Evolutionary conservation across 768 basidiomycete genomes (phyloP).

Genomic region (Lactarius quietus): DNA sequence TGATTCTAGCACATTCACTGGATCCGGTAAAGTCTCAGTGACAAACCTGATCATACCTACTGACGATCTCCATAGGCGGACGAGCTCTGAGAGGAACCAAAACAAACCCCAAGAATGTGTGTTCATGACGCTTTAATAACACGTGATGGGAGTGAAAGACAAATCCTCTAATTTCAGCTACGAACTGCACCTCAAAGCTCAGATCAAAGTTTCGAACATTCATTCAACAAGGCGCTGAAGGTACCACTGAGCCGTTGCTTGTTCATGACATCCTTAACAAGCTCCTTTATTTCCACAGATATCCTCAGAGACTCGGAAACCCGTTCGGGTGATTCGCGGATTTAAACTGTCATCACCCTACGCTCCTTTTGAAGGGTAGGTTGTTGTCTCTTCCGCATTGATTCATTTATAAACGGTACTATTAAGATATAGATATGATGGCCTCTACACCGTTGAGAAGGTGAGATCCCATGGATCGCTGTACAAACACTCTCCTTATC

Average conservation of each 20-base stretch:
- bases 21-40: conserved; percentile 49
- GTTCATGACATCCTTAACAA: too few relatives aligned
- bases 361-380: conserved; percentile 75
- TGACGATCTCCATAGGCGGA: conserved; percentile 49
- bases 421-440: conserved; percentile 83
- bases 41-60: neutral
- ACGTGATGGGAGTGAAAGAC: neutral
- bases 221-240: conserved; percentile 65
- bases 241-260: conserved; percentile 32
- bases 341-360: conserved; percentile 70
- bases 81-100: conserved; percentile 86
- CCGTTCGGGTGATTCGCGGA: conserved; percentile 87
- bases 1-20: conserved; percentile 66
- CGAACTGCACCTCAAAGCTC: conserved; percentile 86
- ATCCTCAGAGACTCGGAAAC: conserved; percentile 77
- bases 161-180: conserved; percentile 51
- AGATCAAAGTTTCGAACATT: conserved; percentile 77
- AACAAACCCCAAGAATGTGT: conserved; percentile 75
- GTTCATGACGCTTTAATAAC: conserved; percentile 24
- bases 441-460: conserved; percentile 77
- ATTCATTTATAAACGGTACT: neutral
- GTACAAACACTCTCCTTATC: neutral
- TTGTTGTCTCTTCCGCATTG: conserved; percentile 2
- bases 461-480: conserved; percentile 34
- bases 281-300: conserved; percentile 39